Evolutionary conservation across 1,284 basidiomycete genomes (phyloP).

Genomic region (Xanthoconium separans): DNA sequence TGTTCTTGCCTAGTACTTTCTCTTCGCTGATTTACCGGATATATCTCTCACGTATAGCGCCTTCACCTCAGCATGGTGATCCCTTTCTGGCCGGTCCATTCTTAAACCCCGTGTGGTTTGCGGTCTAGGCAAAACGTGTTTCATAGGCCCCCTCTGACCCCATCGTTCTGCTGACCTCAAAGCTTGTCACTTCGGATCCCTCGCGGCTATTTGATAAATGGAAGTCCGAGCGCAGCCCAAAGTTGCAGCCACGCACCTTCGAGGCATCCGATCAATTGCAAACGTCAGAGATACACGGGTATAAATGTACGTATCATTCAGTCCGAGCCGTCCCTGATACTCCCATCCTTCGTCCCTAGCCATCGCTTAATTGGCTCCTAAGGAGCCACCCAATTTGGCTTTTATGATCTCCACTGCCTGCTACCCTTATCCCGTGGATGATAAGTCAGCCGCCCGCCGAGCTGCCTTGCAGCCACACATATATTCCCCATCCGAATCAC

Average conservation of each 20-base stretch:
- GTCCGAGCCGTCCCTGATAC: constrained; percentile 25
- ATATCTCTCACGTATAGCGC: constrained; percentile 21
- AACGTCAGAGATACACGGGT: constrained; percentile 30
- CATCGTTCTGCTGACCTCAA: constrained; percentile 22
- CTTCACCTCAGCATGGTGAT: constrained; percentile 18
- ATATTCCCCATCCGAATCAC: constrained; percentile 31
- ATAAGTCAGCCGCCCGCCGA: constrained; percentile 21
- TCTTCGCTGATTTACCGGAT: constrained; percentile 34
- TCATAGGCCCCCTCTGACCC: constrained; percentile 28
- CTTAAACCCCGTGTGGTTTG: constrained; percentile 12
- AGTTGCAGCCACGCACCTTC: constrained; percentile 24
- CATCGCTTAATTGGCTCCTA: constrained; percentile 20
- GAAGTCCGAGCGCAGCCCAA: constrained; percentile 31
- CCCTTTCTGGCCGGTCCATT: constrained; percentile 29
- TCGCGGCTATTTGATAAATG: constrained; percentile 36
- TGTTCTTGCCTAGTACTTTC: constrained; percentile 6
- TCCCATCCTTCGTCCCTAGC: constrained; percentile 17
- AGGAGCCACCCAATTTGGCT: constrained; percentile 20
- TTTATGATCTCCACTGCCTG: constrained; percentile 32
- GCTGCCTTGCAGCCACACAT: constrained; percentile 28
- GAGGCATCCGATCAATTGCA: constrained; percentile 33
- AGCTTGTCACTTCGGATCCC: constrained; percentile 22
- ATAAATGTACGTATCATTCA: constrained; percentile 32
- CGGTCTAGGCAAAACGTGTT: constrained; percentile 33
- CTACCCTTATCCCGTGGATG: constrained; percentile 30